Evolutionary conservation across 2,329 filamentous ascomycete species (phyloP).

Genomic region (Akanthomyces uredinophilus): DNA sequence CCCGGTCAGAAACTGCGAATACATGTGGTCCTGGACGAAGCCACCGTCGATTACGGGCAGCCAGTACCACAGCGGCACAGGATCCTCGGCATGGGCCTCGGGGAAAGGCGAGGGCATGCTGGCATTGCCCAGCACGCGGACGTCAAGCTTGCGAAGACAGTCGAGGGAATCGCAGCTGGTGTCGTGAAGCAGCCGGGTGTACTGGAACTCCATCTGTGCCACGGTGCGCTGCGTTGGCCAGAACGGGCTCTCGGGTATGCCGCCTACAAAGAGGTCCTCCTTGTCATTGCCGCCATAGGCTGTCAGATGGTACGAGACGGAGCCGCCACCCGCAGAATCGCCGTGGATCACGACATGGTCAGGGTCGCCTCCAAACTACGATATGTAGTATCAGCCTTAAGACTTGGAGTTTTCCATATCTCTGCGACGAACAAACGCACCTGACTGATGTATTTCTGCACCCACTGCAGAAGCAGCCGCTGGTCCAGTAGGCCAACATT

Average conservation of each 20-base stretch:
- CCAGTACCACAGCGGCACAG: conserved; percentile 43
- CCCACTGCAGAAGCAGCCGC: conserved; percentile 55
- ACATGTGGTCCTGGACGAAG: conserved; percentile 38
- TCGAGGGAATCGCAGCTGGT: conserved; percentile 24
- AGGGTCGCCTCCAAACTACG: conserved; percentile 53
- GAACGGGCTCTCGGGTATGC: conserved; percentile 44
- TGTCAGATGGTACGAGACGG: conserved; percentile 49
- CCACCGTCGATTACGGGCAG: conserved; percentile 45
- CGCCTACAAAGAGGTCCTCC: conserved; percentile 39
- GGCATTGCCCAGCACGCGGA: conserved; percentile 32
- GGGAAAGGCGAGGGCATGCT: conserved; percentile 28
- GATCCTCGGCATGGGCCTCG: conserved; percentile 35
- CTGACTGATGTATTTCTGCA: conserved; percentile 51
- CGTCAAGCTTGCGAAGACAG: conserved; percentile 37
- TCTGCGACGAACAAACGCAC: conserved; percentile 22
- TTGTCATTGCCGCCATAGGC: conserved; percentile 42
- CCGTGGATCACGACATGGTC: conserved; percentile 56
- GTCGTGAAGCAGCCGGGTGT: conserved; percentile 3
- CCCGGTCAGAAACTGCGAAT: conserved; percentile 34
- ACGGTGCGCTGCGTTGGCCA: conserved; percentile 43
- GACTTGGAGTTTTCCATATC: neutral
- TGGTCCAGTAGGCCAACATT: conserved; percentile 63
- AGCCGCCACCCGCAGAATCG: conserved; percentile 56
- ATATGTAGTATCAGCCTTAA: neutral
- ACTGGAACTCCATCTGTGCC: conserved; percentile 44